Conservation (phyloP, 2,329 filamentous ascomycete genomes). For the Arachnopeziza araneosa region DNA sequence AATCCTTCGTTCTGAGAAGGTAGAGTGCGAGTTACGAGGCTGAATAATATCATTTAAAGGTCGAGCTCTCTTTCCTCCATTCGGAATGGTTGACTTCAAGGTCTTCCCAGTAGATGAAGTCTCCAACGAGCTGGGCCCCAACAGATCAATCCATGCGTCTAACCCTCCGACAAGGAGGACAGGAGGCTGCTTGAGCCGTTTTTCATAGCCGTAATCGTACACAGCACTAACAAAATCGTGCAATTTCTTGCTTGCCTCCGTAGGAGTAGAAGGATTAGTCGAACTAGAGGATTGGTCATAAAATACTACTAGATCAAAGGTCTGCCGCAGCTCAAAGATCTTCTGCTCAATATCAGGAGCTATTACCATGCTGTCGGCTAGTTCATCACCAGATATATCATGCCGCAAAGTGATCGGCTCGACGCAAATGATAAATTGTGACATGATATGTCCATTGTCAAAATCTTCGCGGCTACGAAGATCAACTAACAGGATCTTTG, state of each 20-base stretch:
- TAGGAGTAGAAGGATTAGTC: slow-evolving; percentile 33
- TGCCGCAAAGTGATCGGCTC: slow-evolving; percentile 74
- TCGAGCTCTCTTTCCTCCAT: slow-evolving; percentile 33
- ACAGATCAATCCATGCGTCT: slow-evolving; percentile 78
- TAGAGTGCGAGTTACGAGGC: slow-evolving; percentile 30
- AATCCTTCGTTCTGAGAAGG: slow-evolving; percentile 29
- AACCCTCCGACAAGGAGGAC: slow-evolving; percentile 78
- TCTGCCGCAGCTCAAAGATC: slow-evolving; percentile 65
- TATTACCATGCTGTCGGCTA: slow-evolving; percentile 64
- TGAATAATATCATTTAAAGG: slow-evolving; percentile 44
- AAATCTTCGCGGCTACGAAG: slow-evolving; percentile 74
- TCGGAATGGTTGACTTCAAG: not conserved
- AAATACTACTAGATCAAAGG: slow-evolving; percentile 84
- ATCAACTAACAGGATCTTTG: slow-evolving; percentile 78
- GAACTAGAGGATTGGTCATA: slow-evolving; percentile 65
- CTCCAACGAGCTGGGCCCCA: slow-evolving; percentile 52
- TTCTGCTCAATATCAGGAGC: slow-evolving; percentile 69
- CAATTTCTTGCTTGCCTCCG: slow-evolving; percentile 49
- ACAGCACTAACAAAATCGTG: slow-evolving; percentile 73
- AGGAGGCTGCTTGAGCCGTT: slow-evolving; percentile 65
- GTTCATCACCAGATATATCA: slow-evolving; percentile 56
- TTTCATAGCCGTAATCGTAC: slow-evolving; percentile 75
- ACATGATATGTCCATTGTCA: slow-evolving; percentile 84
- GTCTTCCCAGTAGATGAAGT: slow-evolving; percentile 46
- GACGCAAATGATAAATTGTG: slow-evolving; percentile 79